phyloP scores from a whole-genome alignment of 495 filamentous ascomycete genomes.

The Ramalina intermedia region DNA sequence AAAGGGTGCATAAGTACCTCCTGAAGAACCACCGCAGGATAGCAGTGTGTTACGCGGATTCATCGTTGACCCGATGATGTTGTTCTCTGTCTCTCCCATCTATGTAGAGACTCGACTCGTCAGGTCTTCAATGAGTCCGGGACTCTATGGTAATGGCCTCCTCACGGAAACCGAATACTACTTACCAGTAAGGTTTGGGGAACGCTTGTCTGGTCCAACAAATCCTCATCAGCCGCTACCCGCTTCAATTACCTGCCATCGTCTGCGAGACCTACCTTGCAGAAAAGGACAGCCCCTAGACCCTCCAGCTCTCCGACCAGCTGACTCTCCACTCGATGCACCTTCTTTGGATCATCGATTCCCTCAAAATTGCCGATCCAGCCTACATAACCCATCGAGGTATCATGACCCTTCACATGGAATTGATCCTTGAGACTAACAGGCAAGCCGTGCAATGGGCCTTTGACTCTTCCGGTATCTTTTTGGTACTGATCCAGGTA shows the following conservation, averaged over 20 bases:
- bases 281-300: slow-evolving; percentile 23
- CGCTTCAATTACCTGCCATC: not conserved
- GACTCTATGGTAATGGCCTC: too few species aligned
- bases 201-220: slow-evolving; percentile 20
- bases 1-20: slow-evolving; percentile 8
- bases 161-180: not conserved
- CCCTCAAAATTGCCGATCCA: slow-evolving; percentile 21
- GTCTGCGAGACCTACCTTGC: slow-evolving; percentile 13
- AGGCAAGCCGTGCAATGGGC: slow-evolving; percentile 18
- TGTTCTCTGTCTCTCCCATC: slow-evolving; percentile 29
- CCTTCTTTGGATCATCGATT: slow-evolving; percentile 2
- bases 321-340: slow-evolving; percentile 11
- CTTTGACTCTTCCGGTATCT: slow-evolving; percentile 12
- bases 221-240: not conserved
- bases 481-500: slow-evolving; percentile 16
- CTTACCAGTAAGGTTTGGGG: slow-evolving; percentile 16
- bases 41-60: slow-evolving; percentile 36
- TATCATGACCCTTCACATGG: slow-evolving; percentile 10
- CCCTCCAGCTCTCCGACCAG: slow-evolving; percentile 9
- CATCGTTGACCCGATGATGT: slow-evolving; percentile 36
- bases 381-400: slow-evolving; percentile 21
- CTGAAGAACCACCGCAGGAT: slow-evolving; percentile 32
- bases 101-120: not conserved
- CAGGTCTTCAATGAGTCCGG: too few species aligned
- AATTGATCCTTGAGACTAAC: slow-evolving; percentile 19